A percentile compares a stretch with the other conserved stretches of the same genome.
phyloP scores from a whole-genome alignment of 2,329 filamentous ascomycete genomes.

The Sclerotinia nivalis region DNA sequence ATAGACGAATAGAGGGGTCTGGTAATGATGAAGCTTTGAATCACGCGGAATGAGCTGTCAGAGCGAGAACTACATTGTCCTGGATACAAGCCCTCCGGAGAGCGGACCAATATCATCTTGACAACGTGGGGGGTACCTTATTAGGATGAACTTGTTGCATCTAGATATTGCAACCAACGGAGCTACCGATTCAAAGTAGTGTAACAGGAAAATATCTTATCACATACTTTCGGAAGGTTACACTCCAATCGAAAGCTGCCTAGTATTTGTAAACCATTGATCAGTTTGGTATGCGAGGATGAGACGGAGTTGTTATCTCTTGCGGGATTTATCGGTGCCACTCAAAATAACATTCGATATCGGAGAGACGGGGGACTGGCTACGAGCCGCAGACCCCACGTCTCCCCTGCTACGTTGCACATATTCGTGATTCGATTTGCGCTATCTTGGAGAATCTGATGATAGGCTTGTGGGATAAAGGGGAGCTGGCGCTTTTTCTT shows the following conservation, averaged over 20 bases:
- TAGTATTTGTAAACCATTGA: neutral
- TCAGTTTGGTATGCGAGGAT: neutral
- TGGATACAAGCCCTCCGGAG: neutral
- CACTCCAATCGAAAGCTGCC: constrained; percentile 1
- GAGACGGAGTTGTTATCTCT: neutral
- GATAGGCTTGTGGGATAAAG: constrained; percentile 5
- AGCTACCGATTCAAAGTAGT: constrained; percentile 11
- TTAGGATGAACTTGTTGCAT: neutral
- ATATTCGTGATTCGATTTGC: constrained; percentile 16
- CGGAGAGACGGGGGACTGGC: constrained; percentile 18
- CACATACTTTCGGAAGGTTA: constrained; percentile 2
- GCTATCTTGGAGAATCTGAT: neutral
- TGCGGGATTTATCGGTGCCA: constrained; percentile 16
- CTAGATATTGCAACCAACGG: constrained; percentile 4
- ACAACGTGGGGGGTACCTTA: constrained; percentile 11
- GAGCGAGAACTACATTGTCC: neutral
- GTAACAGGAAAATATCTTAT: constrained; percentile 8
- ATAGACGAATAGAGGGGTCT: neutral
- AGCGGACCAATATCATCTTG: neutral
- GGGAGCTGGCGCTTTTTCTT: neutral
- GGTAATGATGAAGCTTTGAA: neutral
- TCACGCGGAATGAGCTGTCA: neutral
- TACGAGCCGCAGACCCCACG: constrained; percentile 20
- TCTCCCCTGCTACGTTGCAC: constrained; percentile 8
- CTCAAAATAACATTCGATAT: constrained; percentile 12